Evolutionary conservation across 23 red algal genomes (phyloP).

Genomic region (Gracilaria domingensis): DNA sequence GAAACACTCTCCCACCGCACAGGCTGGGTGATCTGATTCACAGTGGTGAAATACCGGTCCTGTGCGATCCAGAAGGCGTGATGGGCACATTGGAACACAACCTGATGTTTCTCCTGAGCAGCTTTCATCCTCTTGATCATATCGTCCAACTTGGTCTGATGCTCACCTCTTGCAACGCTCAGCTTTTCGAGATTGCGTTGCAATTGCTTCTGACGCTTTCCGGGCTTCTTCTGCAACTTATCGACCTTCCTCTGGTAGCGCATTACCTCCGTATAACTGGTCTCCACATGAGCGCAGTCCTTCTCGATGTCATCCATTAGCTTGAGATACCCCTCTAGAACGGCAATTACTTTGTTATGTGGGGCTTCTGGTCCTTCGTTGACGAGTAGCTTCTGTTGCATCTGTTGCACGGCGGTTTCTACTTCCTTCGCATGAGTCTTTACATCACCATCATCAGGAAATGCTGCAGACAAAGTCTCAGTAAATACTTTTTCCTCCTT

Average conservation of each 20-base stretch:
- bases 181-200: slow-evolving; percentile 65
- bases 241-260: slow-evolving; percentile 68
- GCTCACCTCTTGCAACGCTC: slow-evolving; percentile 15
- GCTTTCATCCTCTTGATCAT: slow-evolving; percentile 29
- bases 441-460: slow-evolving; percentile 18
- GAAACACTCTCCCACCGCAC: slow-evolving; percentile 53
- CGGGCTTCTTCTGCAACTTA: slow-evolving; percentile 45
- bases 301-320: slow-evolving; percentile 23
- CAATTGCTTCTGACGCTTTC: slow-evolving; percentile 26
- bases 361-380: slow-evolving; percentile 22
- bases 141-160: slow-evolving; percentile 34
- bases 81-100: slow-evolving; percentile 59
- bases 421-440: slow-evolving; percentile 45
- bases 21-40: slow-evolving; percentile 36
- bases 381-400: slow-evolving; percentile 39
- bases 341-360: slow-evolving; percentile 28
- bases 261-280: slow-evolving; percentile 35
- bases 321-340: slow-evolving; percentile 45
- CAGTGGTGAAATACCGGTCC: slow-evolving; percentile 26
- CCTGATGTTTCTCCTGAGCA: slow-evolving; percentile 49
- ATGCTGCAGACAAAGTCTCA: slow-evolving; percentile 35
- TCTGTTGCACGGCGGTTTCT: slow-evolving; percentile 22
- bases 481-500: slow-evolving; percentile 55
- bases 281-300: slow-evolving; percentile 32
- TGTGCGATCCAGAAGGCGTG: slow-evolving; percentile 70